phyloP scores from a whole-genome alignment of 345 rosid genomes.

The Bruguiera sexangula region DNA sequence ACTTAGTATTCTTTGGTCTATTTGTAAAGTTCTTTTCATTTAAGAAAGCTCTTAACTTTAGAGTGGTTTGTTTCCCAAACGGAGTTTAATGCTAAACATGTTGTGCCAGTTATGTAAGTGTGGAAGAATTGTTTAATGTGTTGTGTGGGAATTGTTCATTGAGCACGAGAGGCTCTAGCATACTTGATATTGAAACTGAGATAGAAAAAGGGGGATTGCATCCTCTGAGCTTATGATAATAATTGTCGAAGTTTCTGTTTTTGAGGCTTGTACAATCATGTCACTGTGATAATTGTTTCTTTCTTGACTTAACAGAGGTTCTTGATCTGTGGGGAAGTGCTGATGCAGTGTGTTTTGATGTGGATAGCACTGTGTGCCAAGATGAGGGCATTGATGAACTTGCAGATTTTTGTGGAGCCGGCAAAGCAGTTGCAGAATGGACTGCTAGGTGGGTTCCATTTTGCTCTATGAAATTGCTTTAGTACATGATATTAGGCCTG shows the following conservation, averaged over 20 bases:
- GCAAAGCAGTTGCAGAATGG: slow-evolving; percentile 96
- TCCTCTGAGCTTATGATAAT: too few species aligned
- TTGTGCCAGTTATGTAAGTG: not conserved
- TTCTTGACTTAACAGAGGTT: slow-evolving; percentile 46
- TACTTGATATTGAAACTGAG: not conserved
- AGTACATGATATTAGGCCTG: not conserved
- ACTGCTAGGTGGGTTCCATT: slow-evolving; percentile 65
- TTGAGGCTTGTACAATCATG: too few species aligned
- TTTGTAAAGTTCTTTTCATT: not conserved
- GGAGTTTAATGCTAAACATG: too few species aligned
- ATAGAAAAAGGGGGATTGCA: not conserved
- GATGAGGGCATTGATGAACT: slow-evolving; percentile 98
- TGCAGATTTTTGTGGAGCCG: slow-evolving; percentile 98
- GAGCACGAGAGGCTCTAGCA: not conserved
- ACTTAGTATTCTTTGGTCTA: not conserved
- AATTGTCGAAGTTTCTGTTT: too few species aligned
- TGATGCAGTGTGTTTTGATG: slow-evolving; percentile 92
- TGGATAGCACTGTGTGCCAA: slow-evolving; percentile 93
- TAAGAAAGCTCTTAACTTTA: not conserved
- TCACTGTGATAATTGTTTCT: slow-evolving; percentile 9
- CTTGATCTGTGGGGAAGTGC: slow-evolving; percentile 72
- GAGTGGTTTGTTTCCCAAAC: not conserved
- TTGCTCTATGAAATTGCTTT: not conserved
- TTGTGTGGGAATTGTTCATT: not conserved
- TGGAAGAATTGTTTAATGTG: not conserved